Conservation (phyloP, 768 basidiomycete species). For the Xerocomus brunneocitrinus region DNA sequence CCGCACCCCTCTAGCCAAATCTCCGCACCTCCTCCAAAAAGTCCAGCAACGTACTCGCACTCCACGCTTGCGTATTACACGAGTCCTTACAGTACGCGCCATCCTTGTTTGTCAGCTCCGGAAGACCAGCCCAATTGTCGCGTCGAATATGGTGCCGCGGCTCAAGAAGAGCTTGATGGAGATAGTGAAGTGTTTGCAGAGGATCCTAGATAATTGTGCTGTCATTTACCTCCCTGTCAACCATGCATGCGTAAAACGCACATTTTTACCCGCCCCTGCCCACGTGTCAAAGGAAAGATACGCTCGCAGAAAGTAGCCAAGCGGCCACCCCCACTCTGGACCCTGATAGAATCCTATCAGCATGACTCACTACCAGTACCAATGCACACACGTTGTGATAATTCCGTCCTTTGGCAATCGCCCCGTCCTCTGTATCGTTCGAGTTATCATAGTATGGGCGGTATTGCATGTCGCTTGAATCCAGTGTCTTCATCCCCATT, state of each 20-base stretch:
- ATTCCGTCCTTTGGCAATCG: constrained; percentile 90
- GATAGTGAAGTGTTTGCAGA: constrained; percentile 69
- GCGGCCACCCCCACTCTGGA: constrained; percentile 93
- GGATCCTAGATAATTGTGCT: constrained; percentile 46
- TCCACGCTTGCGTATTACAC: constrained; percentile 95
- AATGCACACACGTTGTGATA: constrained; percentile 71
- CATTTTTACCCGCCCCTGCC: constrained; percentile 63
- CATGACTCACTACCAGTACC: background rate
- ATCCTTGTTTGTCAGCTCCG: constrained; percentile 86
- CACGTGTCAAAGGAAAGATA: constrained; percentile 83
- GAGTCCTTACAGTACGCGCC: constrained; percentile 83
- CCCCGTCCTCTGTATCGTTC: constrained; percentile 80
- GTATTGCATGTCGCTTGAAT: constrained; percentile 84
- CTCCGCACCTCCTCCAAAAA: constrained; percentile 65
- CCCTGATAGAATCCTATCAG: constrained; percentile 45
- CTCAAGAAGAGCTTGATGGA: constrained; percentile 67
- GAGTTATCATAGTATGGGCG: constrained; percentile 90
- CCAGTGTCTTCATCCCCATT: constrained; percentile 95
- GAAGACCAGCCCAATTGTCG: constrained; percentile 91
- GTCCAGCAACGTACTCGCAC: constrained; percentile 86
- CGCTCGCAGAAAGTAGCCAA: constrained; percentile 93
- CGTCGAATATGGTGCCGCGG: constrained; percentile 69
- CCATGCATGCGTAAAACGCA: constrained; percentile 33
- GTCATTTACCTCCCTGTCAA: background rate
- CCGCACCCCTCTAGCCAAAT: background rate